phyloP scores from a whole-genome alignment of 768 basidiomycete genomes.

The Lentinula aciculospora region DNA sequence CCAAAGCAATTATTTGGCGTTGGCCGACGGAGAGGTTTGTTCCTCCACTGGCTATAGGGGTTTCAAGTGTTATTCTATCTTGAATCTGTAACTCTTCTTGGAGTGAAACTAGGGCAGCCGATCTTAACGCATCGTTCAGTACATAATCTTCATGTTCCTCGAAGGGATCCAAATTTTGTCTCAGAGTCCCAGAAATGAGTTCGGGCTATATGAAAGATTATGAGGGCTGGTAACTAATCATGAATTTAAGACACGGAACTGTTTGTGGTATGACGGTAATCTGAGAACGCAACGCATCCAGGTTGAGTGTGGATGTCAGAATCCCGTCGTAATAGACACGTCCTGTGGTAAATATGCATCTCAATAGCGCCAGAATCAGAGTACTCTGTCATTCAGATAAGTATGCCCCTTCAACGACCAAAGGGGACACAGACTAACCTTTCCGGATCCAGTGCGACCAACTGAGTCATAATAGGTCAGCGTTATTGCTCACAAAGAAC shows the following conservation, averaged over 20 bases:
- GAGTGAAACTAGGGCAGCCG: conserved; percentile 45
- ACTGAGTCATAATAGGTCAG: conserved; percentile 23
- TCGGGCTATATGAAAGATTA: conserved; percentile 11
- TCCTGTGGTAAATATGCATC: conserved; percentile 46
- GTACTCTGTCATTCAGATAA: conserved; percentile 25
- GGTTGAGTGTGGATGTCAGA: conserved; percentile 33
- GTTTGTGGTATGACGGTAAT: conserved; percentile 39
- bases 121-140: conserved; percentile 55
- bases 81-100: conserved; percentile 22
- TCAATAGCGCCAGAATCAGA: conserved; percentile 40
- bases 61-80: conserved; percentile 40
- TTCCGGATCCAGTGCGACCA: conserved; percentile 56
- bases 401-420: no score
- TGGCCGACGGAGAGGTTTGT: conserved; percentile 55
- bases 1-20: conserved; percentile 66
- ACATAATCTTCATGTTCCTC: conserved; percentile 61
- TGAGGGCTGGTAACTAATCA: neutral
- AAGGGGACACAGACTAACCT: conserved; percentile 24
- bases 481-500: neutral
- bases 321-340: conserved; percentile 40
- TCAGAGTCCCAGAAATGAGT: conserved; percentile 56
- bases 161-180: conserved; percentile 68
- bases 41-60: conserved; percentile 54
- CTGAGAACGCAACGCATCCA: conserved; percentile 37
- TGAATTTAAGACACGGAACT: neutral